Evolutionary conservation across 805 yeast genomes (phyloP).

Genomic region (Blastobotrys peoriensis): DNA sequence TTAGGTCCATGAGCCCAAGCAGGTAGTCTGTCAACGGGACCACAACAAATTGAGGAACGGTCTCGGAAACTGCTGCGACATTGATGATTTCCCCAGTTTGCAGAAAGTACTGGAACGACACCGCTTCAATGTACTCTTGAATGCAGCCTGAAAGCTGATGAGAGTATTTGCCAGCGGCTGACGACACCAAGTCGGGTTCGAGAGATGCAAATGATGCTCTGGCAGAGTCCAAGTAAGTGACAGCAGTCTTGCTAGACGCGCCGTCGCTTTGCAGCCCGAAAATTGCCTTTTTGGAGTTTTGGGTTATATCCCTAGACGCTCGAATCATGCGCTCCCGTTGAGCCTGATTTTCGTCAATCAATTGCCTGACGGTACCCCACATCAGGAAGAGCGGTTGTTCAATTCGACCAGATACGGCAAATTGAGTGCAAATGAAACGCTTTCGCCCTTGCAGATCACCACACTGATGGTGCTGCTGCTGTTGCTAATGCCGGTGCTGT

Average conservation of each 20-base stretch:
- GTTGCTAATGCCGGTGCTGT: too few relatives aligned
- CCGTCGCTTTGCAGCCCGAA: constrained; percentile 23
- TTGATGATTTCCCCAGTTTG: constrained; percentile 13
- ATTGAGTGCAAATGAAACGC: too few relatives aligned
- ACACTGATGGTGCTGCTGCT: too few relatives aligned
- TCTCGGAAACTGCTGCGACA: constrained; percentile 8
- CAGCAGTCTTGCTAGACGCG: constrained; percentile 1
- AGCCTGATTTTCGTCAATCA: constrained; percentile 27
- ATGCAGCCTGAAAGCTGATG: constrained; percentile 20
- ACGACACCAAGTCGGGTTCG: constrained; percentile 6
- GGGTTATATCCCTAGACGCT: constrained; percentile 35
- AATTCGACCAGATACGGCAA: too few relatives aligned
- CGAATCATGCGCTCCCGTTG: constrained; percentile 34
- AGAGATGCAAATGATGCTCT: constrained; percentile 5
- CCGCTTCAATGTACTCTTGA: constrained; percentile 27
- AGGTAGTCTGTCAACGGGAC: constrained; percentile 31
- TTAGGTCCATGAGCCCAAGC: constrained; percentile 37
- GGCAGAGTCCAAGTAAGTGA: constrained; percentile 2
- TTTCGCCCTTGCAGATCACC: too few relatives aligned
- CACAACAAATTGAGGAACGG: constrained; percentile 7
- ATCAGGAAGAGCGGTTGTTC: too few relatives aligned
- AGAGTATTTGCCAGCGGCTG: constrained; percentile 14
- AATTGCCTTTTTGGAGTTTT: constrained; percentile 34
- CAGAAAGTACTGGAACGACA: constrained; percentile 20
- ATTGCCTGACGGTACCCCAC: not conserved